These are phyloP conservation scores for Helianthus annuus DNA, from an alignment of 129 eudicot species.

Conservation along the genomic window DNA sequence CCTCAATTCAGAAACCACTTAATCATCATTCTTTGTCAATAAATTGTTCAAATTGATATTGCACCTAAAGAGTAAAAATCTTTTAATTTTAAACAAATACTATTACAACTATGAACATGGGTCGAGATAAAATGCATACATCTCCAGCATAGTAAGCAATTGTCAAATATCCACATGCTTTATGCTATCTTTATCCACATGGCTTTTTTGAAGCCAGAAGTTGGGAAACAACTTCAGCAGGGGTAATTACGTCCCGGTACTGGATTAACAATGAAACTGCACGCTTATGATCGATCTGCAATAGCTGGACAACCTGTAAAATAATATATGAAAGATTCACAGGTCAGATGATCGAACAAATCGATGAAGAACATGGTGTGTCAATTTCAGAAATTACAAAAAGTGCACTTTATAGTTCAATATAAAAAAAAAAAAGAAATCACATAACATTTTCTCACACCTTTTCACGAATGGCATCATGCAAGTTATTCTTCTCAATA, in stretches of 20 bases:
- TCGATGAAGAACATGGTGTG: background rate
- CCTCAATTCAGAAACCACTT: no score
- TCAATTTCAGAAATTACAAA: conserved; percentile 7
- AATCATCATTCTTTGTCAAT: no score
- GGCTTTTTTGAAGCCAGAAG: conserved; percentile 67
- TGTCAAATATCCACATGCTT: no score
- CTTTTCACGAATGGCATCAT: conserved; percentile 85
- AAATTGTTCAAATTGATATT: no score
- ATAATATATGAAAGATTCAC: conserved; percentile 22
- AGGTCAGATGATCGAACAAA: conserved; percentile 17
- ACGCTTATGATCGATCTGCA: conserved; percentile 86
- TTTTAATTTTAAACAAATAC: no score
- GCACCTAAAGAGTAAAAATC: no score
- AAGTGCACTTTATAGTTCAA: background rate
- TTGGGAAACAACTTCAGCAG: conserved; percentile 87
- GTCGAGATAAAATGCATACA: no score
- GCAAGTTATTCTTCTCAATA: no score
- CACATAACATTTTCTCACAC: conserved; percentile 31
- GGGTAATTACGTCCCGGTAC: conserved; percentile 71
- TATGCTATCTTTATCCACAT: conserved; percentile 22
- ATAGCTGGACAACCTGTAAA: conserved; percentile 80
- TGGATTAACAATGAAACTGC: conserved; percentile 66
- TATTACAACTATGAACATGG: no score
- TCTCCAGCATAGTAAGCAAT: no score
- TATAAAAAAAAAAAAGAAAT: background rate